Conservation (phyloP, 495 filamentous ascomycete species). For the Jackrogersella multiformis region DNA sequence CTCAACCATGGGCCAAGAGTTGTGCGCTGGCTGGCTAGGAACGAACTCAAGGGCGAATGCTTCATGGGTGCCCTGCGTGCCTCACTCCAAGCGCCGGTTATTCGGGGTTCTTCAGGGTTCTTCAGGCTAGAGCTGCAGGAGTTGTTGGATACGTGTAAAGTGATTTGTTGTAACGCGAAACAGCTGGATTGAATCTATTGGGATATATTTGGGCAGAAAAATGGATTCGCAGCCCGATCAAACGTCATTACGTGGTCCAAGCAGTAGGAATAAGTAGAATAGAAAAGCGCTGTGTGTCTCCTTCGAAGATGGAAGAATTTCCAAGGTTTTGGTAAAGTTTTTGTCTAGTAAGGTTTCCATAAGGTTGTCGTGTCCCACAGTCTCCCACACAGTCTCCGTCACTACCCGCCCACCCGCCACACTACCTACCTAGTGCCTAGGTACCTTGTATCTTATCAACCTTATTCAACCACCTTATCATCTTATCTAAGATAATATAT, state of each 20-base stretch:
- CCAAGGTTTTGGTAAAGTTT: not conserved
- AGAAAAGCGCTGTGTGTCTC: conserved; percentile 11
- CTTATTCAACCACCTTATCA: too few relatives aligned
- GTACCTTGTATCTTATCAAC: conserved; percentile 13
- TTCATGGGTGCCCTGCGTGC: conserved; percentile 9
- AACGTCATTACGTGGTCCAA: conserved; percentile 19
- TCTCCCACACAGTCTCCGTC: not conserved
- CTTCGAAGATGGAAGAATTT: not conserved
- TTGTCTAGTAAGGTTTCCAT: not conserved
- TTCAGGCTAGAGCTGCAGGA: conserved; percentile 27
- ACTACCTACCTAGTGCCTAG: too few relatives aligned
- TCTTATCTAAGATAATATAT: conserved; percentile 1
- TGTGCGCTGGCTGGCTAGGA: conserved; percentile 8
- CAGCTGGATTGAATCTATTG: conserved; percentile 29
- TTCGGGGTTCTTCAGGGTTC: too few relatives aligned
- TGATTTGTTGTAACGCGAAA: conserved; percentile 17
- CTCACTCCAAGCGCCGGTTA: too few relatives aligned
- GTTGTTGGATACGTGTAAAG: conserved; percentile 24
- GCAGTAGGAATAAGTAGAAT: not conserved
- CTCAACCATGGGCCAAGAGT: conserved; percentile 14
- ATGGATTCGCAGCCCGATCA: conserved; percentile 24
- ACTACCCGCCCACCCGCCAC: too few relatives aligned
- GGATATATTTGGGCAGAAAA: conserved; percentile 21
- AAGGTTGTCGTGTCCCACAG: not conserved
- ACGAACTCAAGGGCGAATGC: not conserved